Evolutionary conservation across 148 eudicot genomes (phyloP).

Genomic region (Vaccinium myrtillus): DNA sequence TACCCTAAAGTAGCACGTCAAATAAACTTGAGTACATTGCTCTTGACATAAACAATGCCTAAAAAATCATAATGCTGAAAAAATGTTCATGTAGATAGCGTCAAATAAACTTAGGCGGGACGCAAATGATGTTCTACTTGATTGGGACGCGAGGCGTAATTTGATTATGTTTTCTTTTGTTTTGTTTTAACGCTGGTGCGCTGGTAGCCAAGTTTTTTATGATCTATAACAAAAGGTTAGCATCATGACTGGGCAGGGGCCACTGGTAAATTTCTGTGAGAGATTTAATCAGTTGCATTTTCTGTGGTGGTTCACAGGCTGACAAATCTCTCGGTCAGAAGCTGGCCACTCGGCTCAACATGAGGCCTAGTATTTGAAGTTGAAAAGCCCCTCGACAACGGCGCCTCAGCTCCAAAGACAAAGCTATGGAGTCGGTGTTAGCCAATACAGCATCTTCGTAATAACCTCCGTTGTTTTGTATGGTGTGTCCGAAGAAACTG

Average conservation of each 20-base stretch:
- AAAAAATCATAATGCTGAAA: neutral
- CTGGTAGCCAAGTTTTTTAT: neutral
- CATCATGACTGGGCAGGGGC: neutral
- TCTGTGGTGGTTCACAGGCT: neutral
- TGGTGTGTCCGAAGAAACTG: neutral
- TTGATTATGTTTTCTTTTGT: neutral
- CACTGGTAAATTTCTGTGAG: neutral
- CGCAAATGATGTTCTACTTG: neutral
- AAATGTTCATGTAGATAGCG: neutral
- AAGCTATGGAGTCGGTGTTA: neutral
- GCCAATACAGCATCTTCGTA: neutral
- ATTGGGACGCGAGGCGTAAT: neutral
- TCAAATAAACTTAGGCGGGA: neutral
- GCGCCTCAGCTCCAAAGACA: neutral
- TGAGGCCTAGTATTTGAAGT: neutral
- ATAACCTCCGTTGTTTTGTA: neutral
- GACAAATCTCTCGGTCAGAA: conserved; percentile 8
- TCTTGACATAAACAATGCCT: neutral
- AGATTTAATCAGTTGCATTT: neutral
- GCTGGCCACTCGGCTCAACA: conserved; percentile 8
- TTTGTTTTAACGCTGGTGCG: neutral
- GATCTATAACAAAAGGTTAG: neutral
- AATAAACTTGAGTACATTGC: neutral
- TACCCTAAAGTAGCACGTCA: too few species aligned
- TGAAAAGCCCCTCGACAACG: neutral